These are phyloP conservation scores for Penicillium silybi DNA, from an alignment of 495 filamentous ascomycete species.

Conservation along the genomic window DNA sequence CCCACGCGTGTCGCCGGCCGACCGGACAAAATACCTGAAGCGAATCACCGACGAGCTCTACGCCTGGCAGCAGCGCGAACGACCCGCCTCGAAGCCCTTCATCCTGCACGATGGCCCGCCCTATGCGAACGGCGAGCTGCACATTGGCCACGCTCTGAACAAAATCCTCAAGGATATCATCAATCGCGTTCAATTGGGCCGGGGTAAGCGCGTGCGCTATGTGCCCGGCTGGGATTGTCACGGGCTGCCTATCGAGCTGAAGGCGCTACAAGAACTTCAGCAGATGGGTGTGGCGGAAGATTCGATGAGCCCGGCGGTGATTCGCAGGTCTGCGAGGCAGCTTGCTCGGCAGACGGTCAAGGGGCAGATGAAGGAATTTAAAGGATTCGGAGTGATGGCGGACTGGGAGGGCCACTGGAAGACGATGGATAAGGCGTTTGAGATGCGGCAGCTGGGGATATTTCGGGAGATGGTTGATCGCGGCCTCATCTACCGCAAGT, in stretches of 20 bases:
- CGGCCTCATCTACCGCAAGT: slow-evolving; percentile 80
- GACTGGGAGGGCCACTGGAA: slow-evolving; percentile 92
- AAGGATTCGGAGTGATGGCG: slow-evolving; percentile 82
- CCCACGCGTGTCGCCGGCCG: slow-evolving; percentile 44
- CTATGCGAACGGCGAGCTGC: slow-evolving; percentile 92
- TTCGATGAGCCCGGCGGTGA: slow-evolving; percentile 31
- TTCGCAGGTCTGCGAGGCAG: slow-evolving; percentile 67
- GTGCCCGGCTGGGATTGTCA: slow-evolving; percentile 98
- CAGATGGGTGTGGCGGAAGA: slow-evolving; percentile 16
- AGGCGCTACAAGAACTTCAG: slow-evolving; percentile 69
- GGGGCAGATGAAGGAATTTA: slow-evolving; percentile 79
- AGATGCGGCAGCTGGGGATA: slow-evolving; percentile 78
- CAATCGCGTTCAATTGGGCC: slow-evolving; percentile 70
- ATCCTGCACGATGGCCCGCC: slow-evolving; percentile 94
- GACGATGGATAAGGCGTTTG: slow-evolving; percentile 86
- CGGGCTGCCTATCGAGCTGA: slow-evolving; percentile 94
- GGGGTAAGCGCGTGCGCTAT: slow-evolving; percentile 77
- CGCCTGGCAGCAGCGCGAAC: slow-evolving; percentile 69
- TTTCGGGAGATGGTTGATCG: slow-evolving; percentile 82
- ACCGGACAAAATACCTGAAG: slow-evolving; percentile 62
- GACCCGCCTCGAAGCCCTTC: slow-evolving; percentile 59
- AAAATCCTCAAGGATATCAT: slow-evolving; percentile 97
- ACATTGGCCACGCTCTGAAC: slow-evolving; percentile 96
- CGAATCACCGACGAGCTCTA: slow-evolving; percentile 87
- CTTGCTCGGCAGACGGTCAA: slow-evolving; percentile 72